Conservation (phyloP, 2,329 filamentous ascomycete genomes). For the Chrysosporium queenslandicum region DNA sequence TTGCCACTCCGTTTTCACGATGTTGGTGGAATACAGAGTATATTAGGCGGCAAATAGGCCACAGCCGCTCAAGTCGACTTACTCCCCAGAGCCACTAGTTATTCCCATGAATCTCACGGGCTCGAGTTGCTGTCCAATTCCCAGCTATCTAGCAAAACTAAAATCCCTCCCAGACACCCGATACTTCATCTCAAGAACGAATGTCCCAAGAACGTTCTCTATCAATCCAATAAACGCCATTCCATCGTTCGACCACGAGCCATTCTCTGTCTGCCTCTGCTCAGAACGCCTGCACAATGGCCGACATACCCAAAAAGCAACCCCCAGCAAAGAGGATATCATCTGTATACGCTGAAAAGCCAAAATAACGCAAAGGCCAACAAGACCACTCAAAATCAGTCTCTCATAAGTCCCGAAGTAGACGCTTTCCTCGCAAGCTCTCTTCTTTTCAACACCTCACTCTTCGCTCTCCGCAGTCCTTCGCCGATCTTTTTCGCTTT, state of each 20-base stretch:
- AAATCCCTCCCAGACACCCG: not conserved
- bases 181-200: not conserved
- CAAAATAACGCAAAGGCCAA: not conserved
- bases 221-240: not conserved
- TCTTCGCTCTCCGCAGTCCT: constrained; percentile 35
- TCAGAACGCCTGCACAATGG: not conserved
- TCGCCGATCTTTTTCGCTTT: constrained; percentile 37
- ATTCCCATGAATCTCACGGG: too few relatives aligned
- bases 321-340: not conserved
- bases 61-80: too few relatives aligned
- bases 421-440: constrained; percentile 21
- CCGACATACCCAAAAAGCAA: not conserved
- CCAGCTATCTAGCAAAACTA: not conserved
- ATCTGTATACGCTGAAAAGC: not conserved
- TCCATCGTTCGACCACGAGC: not conserved
- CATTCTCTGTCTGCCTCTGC: not conserved
- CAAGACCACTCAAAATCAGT: not conserved
- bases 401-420: not conserved
- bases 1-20: too few relatives aligned
- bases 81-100: too few relatives aligned
- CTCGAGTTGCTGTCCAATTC: too few relatives aligned
- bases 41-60: too few relatives aligned
- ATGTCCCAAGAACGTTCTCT: not conserved
- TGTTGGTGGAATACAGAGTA: too few relatives aligned
- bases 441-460: constrained; percentile 32